These are phyloP conservation scores for Plasmodium coatneyi DNA, from an alignment of 169 alveolate genomes.

Conservation along the genomic window DNA sequence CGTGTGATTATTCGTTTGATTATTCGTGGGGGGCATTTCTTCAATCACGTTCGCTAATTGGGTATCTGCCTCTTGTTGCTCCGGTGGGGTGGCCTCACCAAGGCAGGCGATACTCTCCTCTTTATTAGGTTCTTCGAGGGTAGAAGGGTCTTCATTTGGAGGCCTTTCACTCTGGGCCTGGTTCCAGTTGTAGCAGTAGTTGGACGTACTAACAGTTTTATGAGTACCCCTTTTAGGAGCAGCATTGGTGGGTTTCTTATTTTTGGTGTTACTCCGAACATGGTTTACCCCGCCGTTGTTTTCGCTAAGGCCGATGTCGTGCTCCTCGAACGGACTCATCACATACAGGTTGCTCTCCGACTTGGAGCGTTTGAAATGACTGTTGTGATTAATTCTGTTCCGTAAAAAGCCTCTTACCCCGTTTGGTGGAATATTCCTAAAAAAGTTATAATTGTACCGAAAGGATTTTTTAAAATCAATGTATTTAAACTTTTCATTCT, in stretches of 20 bases:
- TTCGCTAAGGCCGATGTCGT: background rate
- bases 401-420: background rate
- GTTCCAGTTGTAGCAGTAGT: background rate
- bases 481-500: slow-evolving; percentile 62
- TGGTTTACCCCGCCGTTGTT: background rate
- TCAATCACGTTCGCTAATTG: background rate
- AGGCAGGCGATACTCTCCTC: background rate
- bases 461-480: slow-evolving; percentile 65
- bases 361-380: slow-evolving; percentile 24
- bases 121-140: background rate
- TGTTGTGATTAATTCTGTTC: slow-evolving; percentile 3
- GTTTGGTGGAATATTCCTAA: background rate
- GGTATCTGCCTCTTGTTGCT: background rate
- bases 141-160: background rate
- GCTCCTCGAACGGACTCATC: background rate
- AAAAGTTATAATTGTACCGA: slow-evolving; percentile 46
- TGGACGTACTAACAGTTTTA: background rate
- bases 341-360: slow-evolving; percentile 20
- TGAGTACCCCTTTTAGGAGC: background rate
- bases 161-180: background rate
- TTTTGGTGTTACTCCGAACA: background rate
- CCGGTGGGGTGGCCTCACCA: background rate
- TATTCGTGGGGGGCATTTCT: background rate
- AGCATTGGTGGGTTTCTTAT: background rate
- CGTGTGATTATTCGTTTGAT: background rate